Conservation (phyloP, 768 basidiomycete genomes). For the Lentinula boryana region DNA sequence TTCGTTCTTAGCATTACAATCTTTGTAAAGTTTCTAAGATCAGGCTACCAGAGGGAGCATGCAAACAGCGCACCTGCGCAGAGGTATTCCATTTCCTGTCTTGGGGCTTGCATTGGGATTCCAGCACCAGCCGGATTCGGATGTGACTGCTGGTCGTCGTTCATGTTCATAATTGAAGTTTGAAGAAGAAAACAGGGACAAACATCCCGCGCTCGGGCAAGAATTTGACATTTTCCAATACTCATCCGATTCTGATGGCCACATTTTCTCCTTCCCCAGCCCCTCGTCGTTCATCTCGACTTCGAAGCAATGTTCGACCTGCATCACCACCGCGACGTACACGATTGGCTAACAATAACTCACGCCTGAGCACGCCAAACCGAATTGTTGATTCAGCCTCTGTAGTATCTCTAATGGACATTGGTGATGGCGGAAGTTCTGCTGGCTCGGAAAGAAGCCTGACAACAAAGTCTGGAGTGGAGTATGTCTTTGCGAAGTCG, state of each 20-base stretch:
- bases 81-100: conserved; percentile 53
- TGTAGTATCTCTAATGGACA: conserved; percentile 55
- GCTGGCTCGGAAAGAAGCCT: conserved; percentile 28
- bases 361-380: conserved; percentile 40
- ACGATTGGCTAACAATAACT: conserved; percentile 22
- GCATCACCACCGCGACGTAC: conserved; percentile 21
- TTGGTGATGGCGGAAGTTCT: conserved; percentile 45
- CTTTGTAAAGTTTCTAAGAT: conserved; percentile 28
- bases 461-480: conserved; percentile 31
- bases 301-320: conserved; percentile 15
- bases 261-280: conserved; percentile 57
- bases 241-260: conserved; percentile 33
- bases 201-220: neutral
- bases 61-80: conserved; percentile 39
- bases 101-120: conserved; percentile 20
- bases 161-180: neutral
- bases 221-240: neutral
- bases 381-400: conserved; percentile 32
- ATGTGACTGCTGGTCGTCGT: neutral
- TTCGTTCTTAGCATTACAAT: conserved; percentile 90
- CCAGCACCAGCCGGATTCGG: conserved; percentile 7
- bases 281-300: conserved; percentile 48
- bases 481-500: conserved; percentile 62
- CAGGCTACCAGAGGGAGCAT: neutral
- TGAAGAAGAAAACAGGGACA: neutral